Conservation (phyloP, 1,284 basidiomycete species). For the Pulveroboletus sp. region DNA sequence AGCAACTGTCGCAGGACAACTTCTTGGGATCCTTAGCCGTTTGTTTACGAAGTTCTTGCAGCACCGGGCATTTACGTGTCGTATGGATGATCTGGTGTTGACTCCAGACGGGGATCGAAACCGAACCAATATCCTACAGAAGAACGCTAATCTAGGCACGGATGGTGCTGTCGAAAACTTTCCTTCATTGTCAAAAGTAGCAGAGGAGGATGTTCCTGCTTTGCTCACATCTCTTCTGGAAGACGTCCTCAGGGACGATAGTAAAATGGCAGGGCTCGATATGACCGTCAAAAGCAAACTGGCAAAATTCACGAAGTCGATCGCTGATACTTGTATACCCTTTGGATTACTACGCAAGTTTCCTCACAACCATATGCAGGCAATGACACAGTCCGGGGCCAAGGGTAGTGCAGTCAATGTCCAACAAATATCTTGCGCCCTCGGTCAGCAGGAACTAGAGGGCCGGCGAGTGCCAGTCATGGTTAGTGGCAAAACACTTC, state of each 20-base stretch:
- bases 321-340: conserved; percentile 91
- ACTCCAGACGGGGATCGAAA: conserved; percentile 80
- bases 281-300: conserved; percentile 87
- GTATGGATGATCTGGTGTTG: conserved; percentile 97
- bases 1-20: conserved; percentile 83
- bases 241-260: conserved; percentile 95
- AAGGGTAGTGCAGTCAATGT: conserved; percentile 99
- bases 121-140: conserved; percentile 70
- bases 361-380: conserved; percentile 99
- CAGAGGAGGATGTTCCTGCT: conserved; percentile 52
- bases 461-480: conserved; percentile 98
- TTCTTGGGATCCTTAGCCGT: conserved; percentile 91
- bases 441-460: conserved; percentile 98
- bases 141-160: conserved; percentile 76
- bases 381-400: conserved; percentile 98
- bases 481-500: conserved; percentile 98
- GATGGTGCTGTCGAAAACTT: conserved; percentile 91
- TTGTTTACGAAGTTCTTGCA: conserved; percentile 98
- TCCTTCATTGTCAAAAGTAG: conserved; percentile 60
- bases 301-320: conserved; percentile 85
- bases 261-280: conserved; percentile 95
- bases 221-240: conserved; percentile 71
- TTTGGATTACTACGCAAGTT: conserved; percentile 87
- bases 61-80: conserved; percentile 96
- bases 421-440: conserved; percentile 94